Conservation (phyloP, 106 monocot species). For the Hemerocallis citrina region DNA sequence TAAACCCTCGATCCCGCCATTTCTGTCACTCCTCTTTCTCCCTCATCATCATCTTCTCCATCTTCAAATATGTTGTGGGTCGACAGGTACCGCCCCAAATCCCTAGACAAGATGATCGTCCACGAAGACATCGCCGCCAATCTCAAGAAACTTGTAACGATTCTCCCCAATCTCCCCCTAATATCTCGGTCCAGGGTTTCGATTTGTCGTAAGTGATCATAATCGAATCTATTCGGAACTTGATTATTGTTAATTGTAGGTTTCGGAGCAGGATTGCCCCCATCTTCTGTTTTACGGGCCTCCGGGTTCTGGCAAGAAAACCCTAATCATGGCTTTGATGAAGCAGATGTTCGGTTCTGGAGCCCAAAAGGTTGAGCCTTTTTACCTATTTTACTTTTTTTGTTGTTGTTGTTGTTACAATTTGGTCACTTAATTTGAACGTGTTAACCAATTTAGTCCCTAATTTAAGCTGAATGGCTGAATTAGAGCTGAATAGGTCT, state of each 20-base stretch:
- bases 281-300: constrained; percentile 96
- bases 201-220: background rate
- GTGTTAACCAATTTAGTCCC: no score
- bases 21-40: background rate
- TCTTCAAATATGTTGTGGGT: constrained; percentile 79
- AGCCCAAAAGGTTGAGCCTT: constrained; percentile 56
- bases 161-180: background rate
- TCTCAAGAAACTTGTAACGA: constrained; percentile 74
- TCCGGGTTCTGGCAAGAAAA: constrained; percentile 91
- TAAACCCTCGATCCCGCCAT: no score
- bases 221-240: background rate
- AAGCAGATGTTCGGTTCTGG: constrained; percentile 86
- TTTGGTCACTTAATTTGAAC: no score
- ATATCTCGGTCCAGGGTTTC: constrained; percentile 15
- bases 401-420: background rate
- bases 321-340: constrained; percentile 84
- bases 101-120: constrained; percentile 82
- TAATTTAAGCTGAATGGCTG: no score
- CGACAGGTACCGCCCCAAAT: constrained; percentile 87
- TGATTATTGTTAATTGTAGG: constrained; percentile 24
- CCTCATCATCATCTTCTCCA: background rate
- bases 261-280: constrained; percentile 91
- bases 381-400: background rate
- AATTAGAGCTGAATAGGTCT: no score
- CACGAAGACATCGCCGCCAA: constrained; percentile 77